Evolutionary conservation across 352 stramenopile species (phyloP).

Genomic region (Phytophthora quininea): DNA sequence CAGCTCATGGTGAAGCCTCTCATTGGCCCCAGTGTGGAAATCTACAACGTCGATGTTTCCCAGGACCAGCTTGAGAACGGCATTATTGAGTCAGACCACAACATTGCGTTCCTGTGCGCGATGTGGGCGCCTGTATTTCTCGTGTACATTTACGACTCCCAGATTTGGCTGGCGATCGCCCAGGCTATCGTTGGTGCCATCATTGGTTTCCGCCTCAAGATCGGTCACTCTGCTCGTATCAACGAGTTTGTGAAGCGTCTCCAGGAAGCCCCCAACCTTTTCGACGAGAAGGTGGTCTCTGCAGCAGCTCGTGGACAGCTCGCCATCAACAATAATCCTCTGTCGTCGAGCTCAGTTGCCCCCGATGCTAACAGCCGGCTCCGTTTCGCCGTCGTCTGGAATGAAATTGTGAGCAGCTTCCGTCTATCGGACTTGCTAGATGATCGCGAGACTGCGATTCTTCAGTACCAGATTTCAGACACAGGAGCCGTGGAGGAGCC

Average conservation of each 20-base stretch:
- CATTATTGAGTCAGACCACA: constrained; percentile 77
- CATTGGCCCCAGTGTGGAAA: constrained; percentile 95
- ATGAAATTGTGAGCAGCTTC: constrained; percentile 90
- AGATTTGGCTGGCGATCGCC: constrained; percentile 89
- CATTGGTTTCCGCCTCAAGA: constrained; percentile 82
- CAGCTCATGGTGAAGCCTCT: constrained; percentile 97
- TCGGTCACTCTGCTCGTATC: constrained; percentile 81
- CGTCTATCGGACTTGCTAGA: constrained; percentile 87
- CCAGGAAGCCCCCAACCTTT: constrained; percentile 65
- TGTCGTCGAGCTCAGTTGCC: constrained; percentile 57
- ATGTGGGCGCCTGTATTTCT: constrained; percentile 85
- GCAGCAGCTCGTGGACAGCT: constrained; percentile 68
- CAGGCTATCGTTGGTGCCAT: constrained; percentile 76
- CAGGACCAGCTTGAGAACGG: constrained; percentile 47
- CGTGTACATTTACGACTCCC: constrained; percentile 88
- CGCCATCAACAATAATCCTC: constrained; percentile 61
- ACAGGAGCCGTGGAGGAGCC: constrained; percentile 81
- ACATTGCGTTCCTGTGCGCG: constrained; percentile 77
- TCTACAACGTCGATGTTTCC: constrained; percentile 85
- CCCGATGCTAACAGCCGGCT: constrained; percentile 81
- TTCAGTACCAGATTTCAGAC: constrained; percentile 90
- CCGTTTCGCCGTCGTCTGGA: constrained; percentile 89
- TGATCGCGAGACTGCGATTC: constrained; percentile 85
- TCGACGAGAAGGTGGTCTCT: constrained; percentile 84
- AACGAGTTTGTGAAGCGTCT: constrained; percentile 75